Evolutionary conservation across 768 basidiomycete species (phyloP).

Genomic region (Cystobasidium tubakii): DNA sequence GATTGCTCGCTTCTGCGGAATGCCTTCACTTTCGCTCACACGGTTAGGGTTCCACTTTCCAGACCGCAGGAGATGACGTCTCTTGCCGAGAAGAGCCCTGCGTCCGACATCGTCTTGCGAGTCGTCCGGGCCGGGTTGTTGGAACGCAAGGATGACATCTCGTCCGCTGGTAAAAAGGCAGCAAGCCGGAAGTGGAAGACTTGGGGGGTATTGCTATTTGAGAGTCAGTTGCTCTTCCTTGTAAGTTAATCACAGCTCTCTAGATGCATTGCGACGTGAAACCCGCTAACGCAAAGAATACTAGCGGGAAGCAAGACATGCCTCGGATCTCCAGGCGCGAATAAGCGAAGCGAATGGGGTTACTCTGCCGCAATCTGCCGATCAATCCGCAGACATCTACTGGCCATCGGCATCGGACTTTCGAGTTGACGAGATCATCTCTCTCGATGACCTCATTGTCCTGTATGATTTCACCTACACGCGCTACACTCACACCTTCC

Average conservation of each 20-base stretch:
- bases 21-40: constrained; percentile 47
- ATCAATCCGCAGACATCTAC: constrained; percentile 12
- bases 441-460: constrained; percentile 70
- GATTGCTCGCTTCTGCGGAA: constrained; percentile 47
- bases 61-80: background rate
- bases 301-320: constrained; percentile 40
- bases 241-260: constrained; percentile 34
- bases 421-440: constrained; percentile 78
- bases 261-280: too few relatives aligned
- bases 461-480: constrained; percentile 59
- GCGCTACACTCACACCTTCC: constrained; percentile 67
- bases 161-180: constrained; percentile 70
- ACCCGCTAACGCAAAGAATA: too few relatives aligned
- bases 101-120: constrained; percentile 53
- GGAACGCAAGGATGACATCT: constrained; percentile 66
- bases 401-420: constrained; percentile 49
- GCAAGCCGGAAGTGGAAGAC: constrained; percentile 77
- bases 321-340: constrained; percentile 24
- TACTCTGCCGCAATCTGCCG: constrained; percentile 31
- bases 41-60: constrained; percentile 43
- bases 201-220: constrained; percentile 78
- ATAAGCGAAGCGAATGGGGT: constrained; percentile 7
- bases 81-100: background rate
- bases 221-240: constrained; percentile 85
- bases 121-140: constrained; percentile 75